phyloP scores from a whole-genome alignment of 176 grass and related monocot species.

The Paspalum vaginatum region DNA sequence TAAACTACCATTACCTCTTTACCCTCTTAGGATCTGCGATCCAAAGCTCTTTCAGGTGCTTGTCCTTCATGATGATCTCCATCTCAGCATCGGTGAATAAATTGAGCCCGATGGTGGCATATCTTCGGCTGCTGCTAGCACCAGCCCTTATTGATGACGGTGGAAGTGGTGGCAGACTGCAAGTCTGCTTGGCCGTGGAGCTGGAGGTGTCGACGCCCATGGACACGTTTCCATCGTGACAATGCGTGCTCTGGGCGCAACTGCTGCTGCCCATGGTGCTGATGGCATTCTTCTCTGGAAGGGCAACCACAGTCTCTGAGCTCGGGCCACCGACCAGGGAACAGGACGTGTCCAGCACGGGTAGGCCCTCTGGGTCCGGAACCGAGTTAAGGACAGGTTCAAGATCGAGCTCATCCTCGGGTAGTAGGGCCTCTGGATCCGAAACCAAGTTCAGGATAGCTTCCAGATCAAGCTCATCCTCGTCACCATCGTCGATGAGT shows the following conservation, averaged over 20 bases:
- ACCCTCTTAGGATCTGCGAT: background rate
- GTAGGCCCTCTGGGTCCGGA: too few species aligned
- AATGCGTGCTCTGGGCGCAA: background rate
- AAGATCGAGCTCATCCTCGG: background rate
- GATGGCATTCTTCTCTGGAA: too few species aligned
- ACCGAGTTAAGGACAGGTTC: background rate
- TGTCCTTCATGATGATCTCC: background rate
- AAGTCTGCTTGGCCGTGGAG: background rate
- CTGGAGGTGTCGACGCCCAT: background rate
- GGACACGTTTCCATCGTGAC: too few species aligned
- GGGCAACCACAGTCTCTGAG: too few species aligned
- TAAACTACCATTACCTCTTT: background rate
- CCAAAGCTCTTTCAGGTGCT: background rate
- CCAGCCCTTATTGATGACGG: too few species aligned
- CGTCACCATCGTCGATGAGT: background rate
- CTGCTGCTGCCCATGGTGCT: background rate
- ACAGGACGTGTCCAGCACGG: too few species aligned
- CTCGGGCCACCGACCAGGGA: too few species aligned
- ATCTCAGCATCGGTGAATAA: background rate
- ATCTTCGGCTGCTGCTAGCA: background rate
- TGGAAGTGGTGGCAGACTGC: background rate
- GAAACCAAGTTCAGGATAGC: background rate
- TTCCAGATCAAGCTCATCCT: background rate
- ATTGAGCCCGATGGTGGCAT: rapidly evolving
- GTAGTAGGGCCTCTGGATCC: too few species aligned